Base-by-base conservation (phyloP, 805 yeast genomes). In the Monosporozyma unispora region DNA sequence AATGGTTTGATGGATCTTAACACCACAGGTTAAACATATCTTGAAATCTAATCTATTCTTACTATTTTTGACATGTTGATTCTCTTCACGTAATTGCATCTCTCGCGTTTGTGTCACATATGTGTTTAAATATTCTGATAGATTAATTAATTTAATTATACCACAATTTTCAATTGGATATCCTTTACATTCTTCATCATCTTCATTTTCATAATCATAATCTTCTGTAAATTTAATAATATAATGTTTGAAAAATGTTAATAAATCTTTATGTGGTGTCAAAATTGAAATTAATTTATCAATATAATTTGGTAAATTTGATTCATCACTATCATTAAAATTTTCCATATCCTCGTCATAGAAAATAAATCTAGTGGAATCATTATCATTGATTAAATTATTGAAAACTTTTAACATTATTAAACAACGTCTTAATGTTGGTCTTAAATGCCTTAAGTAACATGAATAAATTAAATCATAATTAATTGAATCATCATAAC, bases 101-200 rank as follows among this genome's bases (percentile, higher is more conserved):
- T 57, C 57, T 31, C 58, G 58, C 2, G 69, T 57, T 31, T 64
- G 60, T 2, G 71, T 70, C 8, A 67, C 57, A 48, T 72, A 73
- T 2, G 69, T 66, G 54, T 66, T 62, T 60, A 71, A 67, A 52
- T 74, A 71, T 12, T 57, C 52, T 11, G 88, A 84, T 43, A 84
- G 60, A 45, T 76, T 75, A 31, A 78, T 69, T 46, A 83, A 64
- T 47, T 75, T 75, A 1, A 79, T 67, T 6, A 74, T 70, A 11
- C 82, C 81, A 5, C 87, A 82, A 53, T 72, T 79, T 22, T 75
- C 81, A 44, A 61, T 50, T 10, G 66, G 64, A 16, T 43, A 44
- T 23, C 14, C 33, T 22, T 21, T 14, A 9, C 27, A 25, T 23
- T 40, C 29, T 29, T 38, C 41, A 10, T 21, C 23, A 4, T 1